Conservation (phyloP, 2,329 filamentous ascomycete species). For the Clonostachys rhizophaga region DNA sequence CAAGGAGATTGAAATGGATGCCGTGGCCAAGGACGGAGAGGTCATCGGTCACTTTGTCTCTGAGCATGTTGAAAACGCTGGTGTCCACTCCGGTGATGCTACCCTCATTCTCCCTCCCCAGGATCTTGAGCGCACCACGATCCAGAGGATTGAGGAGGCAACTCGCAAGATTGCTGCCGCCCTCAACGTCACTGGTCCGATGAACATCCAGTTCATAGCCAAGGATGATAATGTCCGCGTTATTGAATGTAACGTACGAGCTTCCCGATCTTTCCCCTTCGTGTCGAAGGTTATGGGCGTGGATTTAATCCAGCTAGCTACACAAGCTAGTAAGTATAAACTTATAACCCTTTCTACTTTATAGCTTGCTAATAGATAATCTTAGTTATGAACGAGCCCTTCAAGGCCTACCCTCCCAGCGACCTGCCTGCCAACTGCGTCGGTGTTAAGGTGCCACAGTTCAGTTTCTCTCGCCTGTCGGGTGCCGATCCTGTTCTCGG, state of each 20-base stretch:
- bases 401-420: slow-evolving; percentile 75
- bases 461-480: slow-evolving; percentile 95
- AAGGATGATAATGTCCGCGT: slow-evolving; percentile 99
- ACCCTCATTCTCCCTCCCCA: slow-evolving; percentile 93
- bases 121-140: slow-evolving; percentile 84
- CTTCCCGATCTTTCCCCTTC: slow-evolving; percentile 94
- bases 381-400: slow-evolving; percentile 75
- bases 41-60: slow-evolving; percentile 96
- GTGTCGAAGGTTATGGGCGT: slow-evolving; percentile 99
- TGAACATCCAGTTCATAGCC: slow-evolving; percentile 99
- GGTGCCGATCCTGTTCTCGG: slow-evolving; percentile 94
- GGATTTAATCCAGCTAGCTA: too few relatives aligned
- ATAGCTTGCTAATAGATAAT: too few relatives aligned
- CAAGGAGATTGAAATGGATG: slow-evolving; percentile 99
- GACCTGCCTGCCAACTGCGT: slow-evolving; percentile 78
- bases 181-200: slow-evolving; percentile 92
- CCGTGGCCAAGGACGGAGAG: slow-evolving; percentile 83
- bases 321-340: too few relatives aligned
- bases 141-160: slow-evolving; percentile 86
- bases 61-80: slow-evolving; percentile 97
- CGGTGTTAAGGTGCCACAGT: slow-evolving; percentile 96
- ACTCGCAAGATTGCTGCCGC: slow-evolving; percentile 93
- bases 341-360: too few relatives aligned
- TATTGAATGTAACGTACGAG: slow-evolving; percentile 97
- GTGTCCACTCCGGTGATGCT: slow-evolving; percentile 96